Evolutionary conservation across 257 asterid species (phyloP).

Genomic region (Nemophila menziesii): DNA sequence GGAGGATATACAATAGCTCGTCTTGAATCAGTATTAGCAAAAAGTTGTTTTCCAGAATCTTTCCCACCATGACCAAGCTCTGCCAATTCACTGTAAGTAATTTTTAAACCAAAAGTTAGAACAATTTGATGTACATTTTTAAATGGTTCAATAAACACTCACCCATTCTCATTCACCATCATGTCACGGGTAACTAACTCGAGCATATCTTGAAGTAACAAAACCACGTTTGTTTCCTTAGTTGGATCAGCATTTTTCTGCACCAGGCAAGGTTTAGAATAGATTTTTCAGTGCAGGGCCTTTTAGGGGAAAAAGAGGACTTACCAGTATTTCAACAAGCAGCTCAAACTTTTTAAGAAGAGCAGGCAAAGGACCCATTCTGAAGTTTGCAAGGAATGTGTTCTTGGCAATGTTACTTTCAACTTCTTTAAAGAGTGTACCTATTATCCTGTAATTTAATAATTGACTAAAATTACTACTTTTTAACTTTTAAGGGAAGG

Average conservation of each 20-base stretch:
- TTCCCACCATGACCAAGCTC: conserved; percentile 75
- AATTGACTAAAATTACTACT: too few relatives aligned
- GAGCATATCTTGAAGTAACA: conserved; percentile 86
- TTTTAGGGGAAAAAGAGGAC: conserved; percentile 12
- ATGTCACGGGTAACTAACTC: conserved; percentile 90
- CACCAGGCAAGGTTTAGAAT: conserved; percentile 14
- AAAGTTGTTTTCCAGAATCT: conserved; percentile 83
- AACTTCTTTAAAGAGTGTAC: conserved; percentile 67
- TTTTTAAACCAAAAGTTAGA: neutral
- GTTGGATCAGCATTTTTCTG: conserved; percentile 77
- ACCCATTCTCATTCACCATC: conserved; percentile 90
- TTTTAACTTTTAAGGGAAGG: neutral
- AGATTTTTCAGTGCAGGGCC: conserved; percentile 1
- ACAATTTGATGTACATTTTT: neutral
- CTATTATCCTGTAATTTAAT: conserved; percentile 46
- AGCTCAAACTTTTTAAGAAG: conserved; percentile 71
- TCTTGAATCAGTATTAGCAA: conserved; percentile 37
- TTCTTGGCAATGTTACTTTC: conserved; percentile 55
- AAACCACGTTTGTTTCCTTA: conserved; percentile 65
- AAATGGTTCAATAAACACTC: conserved; percentile 18
- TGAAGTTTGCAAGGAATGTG: conserved; percentile 69
- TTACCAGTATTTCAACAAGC: conserved; percentile 85
- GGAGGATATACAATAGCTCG: conserved; percentile 70
- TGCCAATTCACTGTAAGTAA: conserved; percentile 48
- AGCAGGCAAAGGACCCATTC: conserved; percentile 67